phyloP scores from a whole-genome alignment of 2,329 filamentous ascomycete species.

The Pestalotiopsis sp. region DNA sequence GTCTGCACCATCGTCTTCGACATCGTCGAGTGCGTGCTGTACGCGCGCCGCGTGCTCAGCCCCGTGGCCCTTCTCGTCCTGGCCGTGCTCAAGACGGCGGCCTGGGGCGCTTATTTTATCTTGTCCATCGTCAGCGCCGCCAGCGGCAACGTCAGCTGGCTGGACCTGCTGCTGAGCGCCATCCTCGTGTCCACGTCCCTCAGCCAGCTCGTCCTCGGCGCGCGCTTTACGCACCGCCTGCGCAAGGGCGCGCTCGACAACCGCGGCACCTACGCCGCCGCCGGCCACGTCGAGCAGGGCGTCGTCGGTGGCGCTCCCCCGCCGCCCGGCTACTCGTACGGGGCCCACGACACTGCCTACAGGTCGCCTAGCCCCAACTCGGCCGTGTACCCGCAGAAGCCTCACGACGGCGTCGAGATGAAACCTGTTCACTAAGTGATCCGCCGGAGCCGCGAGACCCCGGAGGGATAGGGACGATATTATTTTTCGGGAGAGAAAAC shows the following conservation, averaged over 20 bases:
- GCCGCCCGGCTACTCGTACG: background rate
- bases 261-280: constrained; percentile 9
- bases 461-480: no score
- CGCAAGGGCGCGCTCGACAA: constrained; percentile 13
- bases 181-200: constrained; percentile 16
- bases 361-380: constrained; percentile 3
- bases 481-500: background rate
- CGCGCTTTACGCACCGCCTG: constrained; percentile 17
- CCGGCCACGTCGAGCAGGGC: background rate
- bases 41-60: constrained; percentile 13
- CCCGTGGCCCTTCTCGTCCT: constrained; percentile 18
- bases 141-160: background rate
- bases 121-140: constrained; percentile 14
- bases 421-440: background rate
- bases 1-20: constrained; percentile 18
- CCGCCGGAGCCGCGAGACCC: no score
- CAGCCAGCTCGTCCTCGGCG: constrained; percentile 17
- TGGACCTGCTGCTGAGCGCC: constrained; percentile 15
- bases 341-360: background rate
- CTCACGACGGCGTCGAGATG: constrained; percentile 2
- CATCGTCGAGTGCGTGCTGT: constrained; percentile 18
- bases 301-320: constrained; percentile 6
- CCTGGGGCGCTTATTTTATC: constrained; percentile 19
- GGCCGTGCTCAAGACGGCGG: constrained; percentile 17
- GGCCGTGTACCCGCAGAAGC: background rate